Conservation (phyloP, 2,329 filamentous ascomycete genomes). For the Pseudopyricularia cyperi region DNA sequence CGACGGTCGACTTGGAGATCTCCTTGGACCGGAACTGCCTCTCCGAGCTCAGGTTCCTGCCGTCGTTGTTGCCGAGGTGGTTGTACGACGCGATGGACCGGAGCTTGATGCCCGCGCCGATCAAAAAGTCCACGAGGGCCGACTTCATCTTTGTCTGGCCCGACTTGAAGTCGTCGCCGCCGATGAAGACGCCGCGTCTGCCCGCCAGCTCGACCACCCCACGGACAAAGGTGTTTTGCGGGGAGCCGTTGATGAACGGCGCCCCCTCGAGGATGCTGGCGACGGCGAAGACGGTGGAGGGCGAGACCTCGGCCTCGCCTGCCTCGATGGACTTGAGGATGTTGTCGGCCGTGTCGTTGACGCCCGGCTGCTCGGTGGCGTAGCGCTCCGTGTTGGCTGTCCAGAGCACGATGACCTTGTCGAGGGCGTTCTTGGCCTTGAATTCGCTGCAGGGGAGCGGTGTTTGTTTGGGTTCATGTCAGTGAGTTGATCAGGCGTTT, state of each 20-base stretch:
- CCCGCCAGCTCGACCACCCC: conserved; percentile 83
- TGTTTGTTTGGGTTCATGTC: not conserved
- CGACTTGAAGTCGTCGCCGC: conserved; percentile 98
- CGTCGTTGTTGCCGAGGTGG: conserved; percentile 98
- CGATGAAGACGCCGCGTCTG: conserved; percentile 78
- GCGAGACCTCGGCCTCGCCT: conserved; percentile 83
- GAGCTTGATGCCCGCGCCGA: conserved; percentile 97
- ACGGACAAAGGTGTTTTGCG: conserved; percentile 97
- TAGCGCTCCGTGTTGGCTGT: conserved; percentile 98
- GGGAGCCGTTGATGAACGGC: conserved; percentile 98
- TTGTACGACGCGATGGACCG: conserved; percentile 99
- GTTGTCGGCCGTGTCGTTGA: conserved; percentile 96
- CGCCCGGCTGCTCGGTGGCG: conserved; percentile 71
- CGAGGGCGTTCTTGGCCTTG: conserved; percentile 70
- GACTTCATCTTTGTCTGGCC: conserved; percentile 99
- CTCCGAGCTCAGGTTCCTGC: conserved; percentile 95
- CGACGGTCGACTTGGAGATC: conserved; percentile 98
- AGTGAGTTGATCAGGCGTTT: not conserved
- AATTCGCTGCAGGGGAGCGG: conserved; percentile 55
- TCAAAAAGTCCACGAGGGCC: conserved; percentile 93
- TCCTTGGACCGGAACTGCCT: conserved; percentile 99
- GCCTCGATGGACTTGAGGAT: conserved; percentile 74
- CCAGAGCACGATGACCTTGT: conserved; percentile 97
- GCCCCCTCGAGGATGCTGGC: conserved; percentile 80
- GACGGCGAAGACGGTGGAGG: conserved; percentile 91